Percentiles rank a stretch among this genome's conserved stretches.
Evolutionary conservation across 1,139 yeast species (phyloP).

Genomic region (Candida albicans): DNA sequence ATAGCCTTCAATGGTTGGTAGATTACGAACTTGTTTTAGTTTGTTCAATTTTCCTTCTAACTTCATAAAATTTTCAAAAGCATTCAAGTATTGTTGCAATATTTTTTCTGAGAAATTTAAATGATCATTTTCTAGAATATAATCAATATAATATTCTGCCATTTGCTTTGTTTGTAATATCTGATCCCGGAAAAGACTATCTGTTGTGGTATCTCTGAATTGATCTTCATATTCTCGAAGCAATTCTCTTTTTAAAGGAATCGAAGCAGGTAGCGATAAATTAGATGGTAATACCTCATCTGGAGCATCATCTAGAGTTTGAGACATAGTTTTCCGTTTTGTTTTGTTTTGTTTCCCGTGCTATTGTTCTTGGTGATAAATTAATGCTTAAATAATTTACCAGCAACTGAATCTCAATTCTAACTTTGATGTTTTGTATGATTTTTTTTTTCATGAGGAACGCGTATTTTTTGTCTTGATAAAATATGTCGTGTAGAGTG

Average conservation of each 20-base stretch:
- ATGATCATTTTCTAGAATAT: slow-evolving; percentile 9
- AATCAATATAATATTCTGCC: slow-evolving; percentile 11
- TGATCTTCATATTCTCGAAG: slow-evolving; percentile 10
- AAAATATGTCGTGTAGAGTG: too few species aligned
- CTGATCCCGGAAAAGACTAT: slow-evolving; percentile 8
- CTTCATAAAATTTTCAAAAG: slow-evolving; percentile 6
- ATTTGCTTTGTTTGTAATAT: slow-evolving; percentile 3
- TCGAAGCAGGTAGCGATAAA: slow-evolving; percentile 13
- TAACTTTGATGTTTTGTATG: not conserved
- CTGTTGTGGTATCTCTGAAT: slow-evolving; percentile 4
- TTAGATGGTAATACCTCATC: slow-evolving; percentile 5
- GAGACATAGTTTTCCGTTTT: not conserved
- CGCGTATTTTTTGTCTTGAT: not conserved
- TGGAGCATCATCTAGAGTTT: not conserved
- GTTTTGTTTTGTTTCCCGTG: too few species aligned
- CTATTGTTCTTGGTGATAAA: not conserved
- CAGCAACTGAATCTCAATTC: too few species aligned
- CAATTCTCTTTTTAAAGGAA: slow-evolving; percentile 10
- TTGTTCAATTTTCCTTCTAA: slow-evolving; percentile 1
- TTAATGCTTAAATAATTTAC: too few species aligned
- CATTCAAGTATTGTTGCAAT: slow-evolving; percentile 5
- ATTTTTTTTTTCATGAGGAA: not conserved
- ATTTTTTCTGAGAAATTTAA: slow-evolving; percentile 11
- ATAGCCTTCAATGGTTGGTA: slow-evolving; percentile 5
- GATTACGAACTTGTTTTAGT: slow-evolving; percentile 7